Base-by-base conservation (phyloP, 2,329 filamentous ascomycete genomes). In the Hypoxylon sp. region DNA sequence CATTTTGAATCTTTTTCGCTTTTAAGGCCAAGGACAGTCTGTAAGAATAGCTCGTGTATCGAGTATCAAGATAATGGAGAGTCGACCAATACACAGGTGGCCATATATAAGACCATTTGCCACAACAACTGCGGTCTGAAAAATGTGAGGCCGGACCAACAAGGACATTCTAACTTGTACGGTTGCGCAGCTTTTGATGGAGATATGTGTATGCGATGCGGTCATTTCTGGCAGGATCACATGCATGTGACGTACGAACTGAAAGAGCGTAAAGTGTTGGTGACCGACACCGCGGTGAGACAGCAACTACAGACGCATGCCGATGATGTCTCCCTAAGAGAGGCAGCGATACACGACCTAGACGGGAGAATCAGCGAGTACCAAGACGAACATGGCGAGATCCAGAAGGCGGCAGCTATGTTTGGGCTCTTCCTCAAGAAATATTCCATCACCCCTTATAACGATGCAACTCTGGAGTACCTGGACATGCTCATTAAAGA, bases 341-440 rank as follows among this genome's bases (percentile, higher is more conserved):
- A 54, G 11, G 31, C 39, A 6, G 50, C 29, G 22, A 31, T 54
- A 26, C 14, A 54, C 11, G 22, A 17, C 3, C 14, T 54, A 8
- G 44, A 67, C 14, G 19, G 5, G 33, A 58, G 74, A 53, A 61
- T 81, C 19, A 35, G 66, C 1, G 79, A 80, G 55, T 78, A 76
- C 58, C 37, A 75, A 58, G n/a, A 66, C 0, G 80, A 83, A 66
- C 75, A 79, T 14, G 52, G 65, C 8, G 46, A 74, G 24, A 75
- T 83, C 14, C 78, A 78, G 54, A 58, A 79, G 14, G 78, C 81
- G 0, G 76, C 80, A 1, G 77, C 75, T 1, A 72, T 77, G 13
- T 83, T 83, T 48, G 75, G 78, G 14, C 51, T 81, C 19, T 84
- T 80, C 61, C 62, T 83, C n/a, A 79, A 77, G 66, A 73, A 42